Conservation (phyloP, 768 basidiomycete species). For the Tylopilus felleus region DNA sequence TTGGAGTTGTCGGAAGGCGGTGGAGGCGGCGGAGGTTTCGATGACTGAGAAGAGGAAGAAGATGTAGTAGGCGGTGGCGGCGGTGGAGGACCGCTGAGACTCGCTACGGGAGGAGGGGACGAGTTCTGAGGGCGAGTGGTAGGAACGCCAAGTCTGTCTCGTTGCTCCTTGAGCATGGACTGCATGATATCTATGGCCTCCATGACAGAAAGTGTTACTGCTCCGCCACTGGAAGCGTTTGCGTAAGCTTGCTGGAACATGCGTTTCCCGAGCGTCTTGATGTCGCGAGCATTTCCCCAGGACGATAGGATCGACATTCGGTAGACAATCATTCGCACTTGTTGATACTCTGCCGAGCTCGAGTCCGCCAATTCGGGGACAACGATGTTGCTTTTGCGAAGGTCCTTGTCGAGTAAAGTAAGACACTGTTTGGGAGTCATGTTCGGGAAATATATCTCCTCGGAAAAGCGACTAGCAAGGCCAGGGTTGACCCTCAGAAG, state of each 20-base stretch:
- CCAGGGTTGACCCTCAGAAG: slow-evolving; percentile 59
- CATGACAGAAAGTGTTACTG: neutral
- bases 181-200: slow-evolving; percentile 13
- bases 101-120: slow-evolving; percentile 17
- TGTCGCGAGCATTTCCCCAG: slow-evolving; percentile 72
- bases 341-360: slow-evolving; percentile 1
- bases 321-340: slow-evolving; percentile 24
- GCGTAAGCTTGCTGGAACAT: slow-evolving; percentile 15
- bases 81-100: slow-evolving; percentile 17
- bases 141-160: slow-evolving; percentile 24
- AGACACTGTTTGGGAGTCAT: slow-evolving; percentile 50
- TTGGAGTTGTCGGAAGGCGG: neutral
- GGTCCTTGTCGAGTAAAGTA: slow-evolving; percentile 43
- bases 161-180: slow-evolving; percentile 17
- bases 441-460: slow-evolving; percentile 53
- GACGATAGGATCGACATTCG: slow-evolving; percentile 44
- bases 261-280: slow-evolving; percentile 43
- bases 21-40: slow-evolving; percentile 21
- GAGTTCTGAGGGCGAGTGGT: slow-evolving; percentile 2
- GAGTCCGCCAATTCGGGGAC: slow-evolving; percentile 32
- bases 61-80: slow-evolving; percentile 21
- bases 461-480: slow-evolving; percentile 65
- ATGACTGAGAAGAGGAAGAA: slow-evolving; percentile 18
- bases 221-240: slow-evolving; percentile 8
- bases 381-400: slow-evolving; percentile 42